Percentiles rank a stretch among this genome's conserved stretches.
phyloP scores from a whole-genome alignment of 164 flowering plant species.

The Stephania cephalantha region DNA sequence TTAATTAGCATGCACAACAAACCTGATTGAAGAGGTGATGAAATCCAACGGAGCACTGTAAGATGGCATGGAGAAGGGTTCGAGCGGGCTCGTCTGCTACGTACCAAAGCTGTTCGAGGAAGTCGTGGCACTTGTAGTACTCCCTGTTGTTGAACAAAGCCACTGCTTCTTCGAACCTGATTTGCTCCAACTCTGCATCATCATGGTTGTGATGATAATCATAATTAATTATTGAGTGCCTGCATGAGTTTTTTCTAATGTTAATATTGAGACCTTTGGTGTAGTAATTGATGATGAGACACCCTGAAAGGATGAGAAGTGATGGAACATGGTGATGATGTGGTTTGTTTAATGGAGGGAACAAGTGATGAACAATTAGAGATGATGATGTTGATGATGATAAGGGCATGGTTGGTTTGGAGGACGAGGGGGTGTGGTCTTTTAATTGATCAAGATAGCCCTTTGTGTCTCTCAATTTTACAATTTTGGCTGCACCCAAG shows the following conservation, averaged over 20 bases:
- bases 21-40: slow-evolving; percentile 76
- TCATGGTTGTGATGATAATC: slow-evolving; percentile 15
- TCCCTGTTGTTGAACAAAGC: slow-evolving; percentile 60
- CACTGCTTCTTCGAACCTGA: slow-evolving; percentile 58
- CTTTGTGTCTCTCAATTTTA: no score
- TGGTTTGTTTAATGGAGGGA: background rate
- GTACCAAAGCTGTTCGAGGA: slow-evolving; percentile 74
- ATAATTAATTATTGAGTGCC: background rate
- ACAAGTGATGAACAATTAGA: background rate
- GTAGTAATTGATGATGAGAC: background rate
- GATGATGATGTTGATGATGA: background rate
- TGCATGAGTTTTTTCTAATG: background rate
- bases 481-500: no score
- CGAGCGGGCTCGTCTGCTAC: slow-evolving; percentile 55
- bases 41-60: slow-evolving; percentile 86
- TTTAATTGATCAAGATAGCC: background rate
- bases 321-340: background rate
- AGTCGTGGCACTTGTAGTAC: slow-evolving; percentile 70
- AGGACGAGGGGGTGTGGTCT: background rate
- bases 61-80: slow-evolving; percentile 66
- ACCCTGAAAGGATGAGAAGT: background rate
- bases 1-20: background rate
- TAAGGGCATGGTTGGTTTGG: background rate
- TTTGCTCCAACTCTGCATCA: slow-evolving; percentile 14
- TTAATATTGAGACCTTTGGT: background rate